These are phyloP conservation scores for Exophiala lecanii-corni DNA, from an alignment of 2,329 filamentous ascomycete genomes.

Conservation along the genomic window DNA sequence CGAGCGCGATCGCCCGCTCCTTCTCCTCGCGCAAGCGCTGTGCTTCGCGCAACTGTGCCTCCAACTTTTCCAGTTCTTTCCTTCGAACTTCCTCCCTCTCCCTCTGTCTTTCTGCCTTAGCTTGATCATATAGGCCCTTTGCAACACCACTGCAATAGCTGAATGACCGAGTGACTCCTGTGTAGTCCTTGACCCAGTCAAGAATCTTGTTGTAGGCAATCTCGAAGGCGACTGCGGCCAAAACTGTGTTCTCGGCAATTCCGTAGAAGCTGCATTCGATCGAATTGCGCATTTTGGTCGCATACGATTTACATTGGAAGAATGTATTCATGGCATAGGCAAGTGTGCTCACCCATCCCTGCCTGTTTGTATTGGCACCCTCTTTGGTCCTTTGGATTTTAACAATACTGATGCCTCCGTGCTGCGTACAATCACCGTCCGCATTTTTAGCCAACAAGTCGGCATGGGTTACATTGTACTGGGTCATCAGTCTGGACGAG, in stretches of 20 bases:
- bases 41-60: not conserved
- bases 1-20: not conserved
- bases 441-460: constrained; percentile 10
- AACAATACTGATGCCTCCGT: constrained; percentile 9
- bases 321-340: constrained; percentile 9
- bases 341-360: constrained; percentile 9
- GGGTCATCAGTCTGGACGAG: constrained; percentile 8
- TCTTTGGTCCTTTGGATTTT: constrained; percentile 8
- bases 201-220: constrained; percentile 27
- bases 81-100: constrained; percentile 22
- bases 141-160: constrained; percentile 27
- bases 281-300: constrained; percentile 3
- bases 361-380: constrained; percentile 2
- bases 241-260: constrained; percentile 25
- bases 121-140: constrained; percentile 23
- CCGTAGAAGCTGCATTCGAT: constrained; percentile 26
- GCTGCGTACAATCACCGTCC: constrained; percentile 2
- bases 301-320: constrained; percentile 18
- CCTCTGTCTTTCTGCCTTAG: constrained; percentile 21
- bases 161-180: constrained; percentile 16
- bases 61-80: constrained; percentile 11
- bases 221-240: constrained; percentile 26
- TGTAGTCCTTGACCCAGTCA: constrained; percentile 24
- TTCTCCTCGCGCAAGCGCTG: not conserved
- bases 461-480: constrained; percentile 18